Conservation (phyloP, 164 flowering plant genomes). For the Akebia trifoliata region DNA sequence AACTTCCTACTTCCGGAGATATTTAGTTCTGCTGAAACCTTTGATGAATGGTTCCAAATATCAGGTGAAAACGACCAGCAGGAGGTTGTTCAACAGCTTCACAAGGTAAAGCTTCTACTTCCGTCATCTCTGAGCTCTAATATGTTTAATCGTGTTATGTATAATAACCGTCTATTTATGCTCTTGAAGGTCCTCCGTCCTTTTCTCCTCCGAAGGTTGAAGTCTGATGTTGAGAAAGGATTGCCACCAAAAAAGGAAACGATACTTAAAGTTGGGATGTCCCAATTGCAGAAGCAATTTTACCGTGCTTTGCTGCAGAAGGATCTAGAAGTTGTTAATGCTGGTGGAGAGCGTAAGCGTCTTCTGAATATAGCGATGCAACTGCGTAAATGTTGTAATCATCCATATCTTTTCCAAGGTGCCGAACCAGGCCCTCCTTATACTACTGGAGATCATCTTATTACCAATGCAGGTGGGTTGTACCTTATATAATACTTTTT, state of each 20-base stretch:
- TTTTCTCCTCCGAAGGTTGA: conserved; percentile 91
- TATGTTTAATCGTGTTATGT: background rate
- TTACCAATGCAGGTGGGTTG: conserved; percentile 76
- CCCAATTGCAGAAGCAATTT: conserved; percentile 93
- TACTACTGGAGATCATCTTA: conserved; percentile 91
- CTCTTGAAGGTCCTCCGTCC: conserved; percentile 86
- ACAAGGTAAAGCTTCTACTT: conserved; percentile 57
- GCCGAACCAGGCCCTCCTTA: conserved; percentile 99
- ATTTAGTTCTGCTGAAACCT: conserved; percentile 97
- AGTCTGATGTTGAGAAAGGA: conserved; percentile 99
- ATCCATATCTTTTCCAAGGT: conserved; percentile 98
- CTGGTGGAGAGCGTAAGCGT: conserved; percentile 99
- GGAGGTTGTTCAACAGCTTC: conserved; percentile 98
- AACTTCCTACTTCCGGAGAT: conserved; percentile 95
- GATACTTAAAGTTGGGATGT: conserved; percentile 99
- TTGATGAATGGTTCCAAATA: conserved; percentile 99
- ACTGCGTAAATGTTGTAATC: conserved; percentile 96
- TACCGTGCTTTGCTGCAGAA: conserved; percentile 89
- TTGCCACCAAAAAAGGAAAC: conserved; percentile 99
- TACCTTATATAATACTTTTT: background rate
- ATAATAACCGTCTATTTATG: background rate
- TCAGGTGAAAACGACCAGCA: conserved; percentile 97
- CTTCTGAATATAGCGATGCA: conserved; percentile 98
- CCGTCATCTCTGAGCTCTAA: background rate
- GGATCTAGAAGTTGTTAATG: conserved; percentile 99